Conservation (phyloP, 2,329 filamentous ascomycete species). For the Sphaerulina vaccinii region DNA sequence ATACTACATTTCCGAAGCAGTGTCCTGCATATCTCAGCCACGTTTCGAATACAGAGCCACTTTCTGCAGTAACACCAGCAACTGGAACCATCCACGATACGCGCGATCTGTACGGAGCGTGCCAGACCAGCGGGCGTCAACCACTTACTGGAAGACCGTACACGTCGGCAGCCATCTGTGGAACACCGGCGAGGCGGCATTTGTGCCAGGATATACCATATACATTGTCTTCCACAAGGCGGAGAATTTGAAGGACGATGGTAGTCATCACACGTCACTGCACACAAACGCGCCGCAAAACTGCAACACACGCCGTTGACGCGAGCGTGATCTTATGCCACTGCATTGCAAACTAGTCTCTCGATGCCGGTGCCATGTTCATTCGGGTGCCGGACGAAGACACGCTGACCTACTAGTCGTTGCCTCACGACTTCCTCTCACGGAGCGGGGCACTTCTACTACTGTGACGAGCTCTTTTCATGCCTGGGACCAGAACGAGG, state of each 20-base stretch:
- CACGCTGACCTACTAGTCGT: background rate
- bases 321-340: background rate
- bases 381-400: background rate
- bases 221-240: slow-evolving; percentile 12
- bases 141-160: slow-evolving; percentile 3
- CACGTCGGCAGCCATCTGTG: slow-evolving; percentile 22
- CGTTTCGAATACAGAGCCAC: slow-evolving; percentile 12
- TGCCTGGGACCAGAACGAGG: background rate
- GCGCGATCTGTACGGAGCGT: slow-evolving; percentile 16
- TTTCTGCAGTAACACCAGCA: slow-evolving; percentile 14
- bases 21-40: background rate
- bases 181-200: slow-evolving; percentile 18
- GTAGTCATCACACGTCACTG: slow-evolving; percentile 22
- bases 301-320: background rate
- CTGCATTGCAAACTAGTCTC: background rate
- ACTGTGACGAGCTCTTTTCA: background rate
- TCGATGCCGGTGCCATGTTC: background rate
- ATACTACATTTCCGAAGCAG: background rate
- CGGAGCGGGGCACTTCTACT: background rate
- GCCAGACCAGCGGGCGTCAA: slow-evolving; percentile 10
- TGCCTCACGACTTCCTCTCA: slow-evolving; percentile 5
- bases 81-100: slow-evolving; percentile 13
- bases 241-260: slow-evolving; percentile 15
- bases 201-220: slow-evolving; percentile 18
- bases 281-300: slow-evolving; percentile 9